Conservation (phyloP, 1,284 basidiomycete species). For the Mycena sp. region DNA sequence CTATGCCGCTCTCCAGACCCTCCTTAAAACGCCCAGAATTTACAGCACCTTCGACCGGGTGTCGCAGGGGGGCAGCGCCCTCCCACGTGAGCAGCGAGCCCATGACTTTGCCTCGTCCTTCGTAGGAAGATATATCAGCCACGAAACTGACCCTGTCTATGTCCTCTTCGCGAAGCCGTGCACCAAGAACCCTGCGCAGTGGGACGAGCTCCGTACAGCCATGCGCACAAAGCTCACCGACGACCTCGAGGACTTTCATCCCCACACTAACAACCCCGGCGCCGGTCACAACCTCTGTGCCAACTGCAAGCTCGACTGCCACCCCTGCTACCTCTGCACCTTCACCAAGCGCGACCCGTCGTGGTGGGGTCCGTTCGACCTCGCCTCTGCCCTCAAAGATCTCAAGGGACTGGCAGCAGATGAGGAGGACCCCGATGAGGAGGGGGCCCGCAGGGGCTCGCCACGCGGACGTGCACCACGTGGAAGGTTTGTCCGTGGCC, state of each 20-base stretch:
- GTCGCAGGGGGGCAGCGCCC: neutral
- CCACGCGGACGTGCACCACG: neutral
- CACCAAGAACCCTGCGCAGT: neutral
- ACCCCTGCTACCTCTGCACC: constrained; percentile 8
- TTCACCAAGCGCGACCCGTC: neutral
- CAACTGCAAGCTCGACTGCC: constrained; percentile 13
- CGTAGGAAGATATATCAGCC: neutral
- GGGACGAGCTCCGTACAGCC: constrained; percentile 2
- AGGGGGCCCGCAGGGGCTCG: neutral
- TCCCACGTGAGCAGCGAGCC: neutral
- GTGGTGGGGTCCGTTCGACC: constrained; percentile 4
- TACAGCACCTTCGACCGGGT: neutral
- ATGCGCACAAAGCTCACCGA: neutral
- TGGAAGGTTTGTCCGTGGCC: neutral
- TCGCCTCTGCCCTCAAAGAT: neutral
- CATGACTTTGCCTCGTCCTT: neutral
- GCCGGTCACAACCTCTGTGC: constrained; percentile 8
- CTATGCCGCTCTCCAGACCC: neutral
- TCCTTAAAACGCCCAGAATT: neutral
- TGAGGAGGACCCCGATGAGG: neutral
- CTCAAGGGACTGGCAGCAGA: neutral
- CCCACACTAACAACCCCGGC: neutral
- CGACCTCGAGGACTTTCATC: neutral
- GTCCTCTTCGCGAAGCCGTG: neutral
- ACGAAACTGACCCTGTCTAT: neutral